phyloP scores from a whole-genome alignment of 2,329 filamentous ascomycete genomes.

The Calonectria pseudoreteaudii region DNA sequence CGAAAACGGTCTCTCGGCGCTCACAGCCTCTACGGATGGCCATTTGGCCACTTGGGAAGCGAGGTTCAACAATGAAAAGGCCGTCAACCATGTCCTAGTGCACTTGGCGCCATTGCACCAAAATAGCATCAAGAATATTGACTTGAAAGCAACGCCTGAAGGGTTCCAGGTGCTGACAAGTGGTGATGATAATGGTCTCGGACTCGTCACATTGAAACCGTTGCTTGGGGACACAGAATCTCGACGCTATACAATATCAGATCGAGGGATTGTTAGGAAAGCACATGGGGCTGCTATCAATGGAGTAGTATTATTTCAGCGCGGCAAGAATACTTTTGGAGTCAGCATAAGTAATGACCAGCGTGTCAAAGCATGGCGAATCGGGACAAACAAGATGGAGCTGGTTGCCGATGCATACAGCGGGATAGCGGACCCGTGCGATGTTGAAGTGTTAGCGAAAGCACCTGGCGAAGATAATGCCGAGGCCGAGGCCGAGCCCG shows the following conservation, averaged over 20 bases:
- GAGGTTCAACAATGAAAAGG: slow-evolving; percentile 16
- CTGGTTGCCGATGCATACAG: slow-evolving; percentile 66
- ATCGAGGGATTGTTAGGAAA: slow-evolving; percentile 48
- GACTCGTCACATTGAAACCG: slow-evolving; percentile 57
- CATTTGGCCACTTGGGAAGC: slow-evolving; percentile 61
- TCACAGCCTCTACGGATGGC: slow-evolving; percentile 87
- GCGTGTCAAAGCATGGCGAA: slow-evolving; percentile 66
- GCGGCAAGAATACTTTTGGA: slow-evolving; percentile 41
- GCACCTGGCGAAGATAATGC: neutral
- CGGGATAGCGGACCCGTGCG: slow-evolving; percentile 70
- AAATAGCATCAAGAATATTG: slow-evolving; percentile 79
- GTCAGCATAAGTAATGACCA: slow-evolving; percentile 71
- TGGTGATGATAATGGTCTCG: slow-evolving; percentile 89
- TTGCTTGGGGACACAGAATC: slow-evolving; percentile 27
- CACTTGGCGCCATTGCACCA: slow-evolving; percentile 73
- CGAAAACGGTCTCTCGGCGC: slow-evolving; percentile 52
- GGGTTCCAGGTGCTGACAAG: slow-evolving; percentile 74
- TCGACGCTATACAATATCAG: slow-evolving; percentile 37
- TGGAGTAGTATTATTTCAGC: slow-evolving; percentile 56
- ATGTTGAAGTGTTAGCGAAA: slow-evolving; percentile 54
- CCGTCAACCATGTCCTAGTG: slow-evolving; percentile 41
- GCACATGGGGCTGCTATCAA: slow-evolving; percentile 82
- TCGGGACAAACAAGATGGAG: slow-evolving; percentile 48
- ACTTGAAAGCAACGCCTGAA: slow-evolving; percentile 51
- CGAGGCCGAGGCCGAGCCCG: neutral